Base-by-base conservation (phyloP, 768 basidiomycete species). In the Heimioporus sp. region DNA sequence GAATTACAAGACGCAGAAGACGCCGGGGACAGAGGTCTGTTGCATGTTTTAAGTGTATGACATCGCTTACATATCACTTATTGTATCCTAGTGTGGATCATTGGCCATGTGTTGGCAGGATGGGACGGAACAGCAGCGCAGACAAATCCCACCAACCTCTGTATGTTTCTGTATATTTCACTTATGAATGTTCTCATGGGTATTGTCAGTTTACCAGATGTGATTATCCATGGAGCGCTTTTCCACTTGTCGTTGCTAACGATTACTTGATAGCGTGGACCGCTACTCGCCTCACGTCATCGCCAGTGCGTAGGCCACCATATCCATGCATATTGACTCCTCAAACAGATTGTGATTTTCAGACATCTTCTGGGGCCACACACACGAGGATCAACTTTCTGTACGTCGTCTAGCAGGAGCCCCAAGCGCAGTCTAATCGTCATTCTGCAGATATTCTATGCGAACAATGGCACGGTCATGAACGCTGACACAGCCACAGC, bases 321-420 rank as follows among this genome's bases (percentile, higher is more conserved):
- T 10, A 19, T 17, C 20, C 15, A 2, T 17, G 16, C 24, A 43
- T 31, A 19, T 28, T 34, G 5, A 17, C 28, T 8, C 19, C n/a
- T 40, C 4, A 43, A 5, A 40, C 37, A n/a, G 15, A 16, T 38
- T 34, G 28, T 34, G 12, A 80, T 6, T 17, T 19, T 28, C 21
- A 51, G 85, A 79, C 54, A 79, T 87, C 17, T 86, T 87, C 74
- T 88, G 73, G 57, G 87, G 86, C 10, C 86, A 88, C 57, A 83
- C 82, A 0, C 85, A 87, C 55, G 82, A 86, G 59, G 85, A 87
- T 64, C 75, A 85, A 65, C 64, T 86, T 41, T 79, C 76, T 43
- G 83, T 83, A 52, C 21, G 56, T 44, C 20, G 13, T 16, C 17
- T 31, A 12, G 4, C 19, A 40, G n/a, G 4, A 43, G 16, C n/a